Evolutionary conservation across 495 filamentous ascomycete species (phyloP), one percentile per base, ranked within the genome.

Genomic region (Aspergillus cristatus): DNA sequence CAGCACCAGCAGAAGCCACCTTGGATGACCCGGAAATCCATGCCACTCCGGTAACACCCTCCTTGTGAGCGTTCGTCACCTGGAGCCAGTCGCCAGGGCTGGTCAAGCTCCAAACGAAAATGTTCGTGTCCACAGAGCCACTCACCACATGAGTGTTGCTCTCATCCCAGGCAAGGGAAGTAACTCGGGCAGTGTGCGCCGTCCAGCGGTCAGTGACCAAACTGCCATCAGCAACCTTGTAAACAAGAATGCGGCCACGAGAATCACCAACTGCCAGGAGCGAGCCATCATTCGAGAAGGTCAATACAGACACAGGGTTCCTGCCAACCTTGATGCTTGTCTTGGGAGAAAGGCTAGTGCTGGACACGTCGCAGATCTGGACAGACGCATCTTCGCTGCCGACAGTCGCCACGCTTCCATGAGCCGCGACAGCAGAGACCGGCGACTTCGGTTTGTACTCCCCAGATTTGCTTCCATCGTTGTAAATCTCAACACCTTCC

Each of bases 101-200:
- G 32, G 75, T 68, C 45, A 96, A 62, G 56, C 86, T 94, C 88
- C 91, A 98, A 18, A 94, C 79, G 50, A 83, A 84, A 29, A 98
- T 75, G 47, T 94, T 82, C 3, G 87, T 95, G 53, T 98, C 91
- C 26, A 97, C 61, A 2, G 75, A 77, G 4, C 89, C 93, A 50
- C 84, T 94, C 11, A 78, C 86, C 5, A 88, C 82, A 53, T 84
- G 81, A 14, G 78, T 80, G 7, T 81, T 83, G 14, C 72, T 73
- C 5, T 57, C 58, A 50, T 87, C 84, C 91, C 91, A 98, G 12
- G 77, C 76, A 39, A 98, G 78, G 29, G 72, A 74, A 36, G 81
- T 87, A 30, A 97, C 79, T 13, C 89, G 75, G 15, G 81, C 86
- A 6, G 88, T 95, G 57, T 98, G 93, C 13, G 87, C 83, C 12